Percentiles rank a stretch among this genome's conserved stretches.
Conservation (phyloP, 2,329 filamentous ascomycete genomes). For the Microcera coccophila region DNA sequence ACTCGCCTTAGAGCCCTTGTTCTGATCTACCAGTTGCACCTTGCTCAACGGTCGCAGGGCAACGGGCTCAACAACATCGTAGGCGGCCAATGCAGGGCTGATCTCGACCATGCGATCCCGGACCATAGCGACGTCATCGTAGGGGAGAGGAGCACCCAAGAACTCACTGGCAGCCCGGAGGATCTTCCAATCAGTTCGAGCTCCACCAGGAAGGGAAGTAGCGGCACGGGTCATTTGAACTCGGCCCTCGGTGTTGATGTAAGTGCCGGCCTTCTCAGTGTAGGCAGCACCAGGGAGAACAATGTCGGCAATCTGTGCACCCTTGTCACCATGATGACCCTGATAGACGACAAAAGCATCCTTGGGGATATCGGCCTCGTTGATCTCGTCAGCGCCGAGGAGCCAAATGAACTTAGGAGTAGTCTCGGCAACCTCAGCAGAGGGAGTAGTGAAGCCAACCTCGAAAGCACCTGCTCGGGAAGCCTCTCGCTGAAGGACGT, state of each 20-base stretch:
- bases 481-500: slow-evolving; percentile 88
- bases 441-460: slow-evolving; percentile 88
- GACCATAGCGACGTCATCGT: slow-evolving; percentile 85
- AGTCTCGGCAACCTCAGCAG: slow-evolving; percentile 73
- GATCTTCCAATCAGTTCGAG: slow-evolving; percentile 98
- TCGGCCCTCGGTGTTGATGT: slow-evolving; percentile 95
- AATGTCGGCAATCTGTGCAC: slow-evolving; percentile 88
- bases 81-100: slow-evolving; percentile 81
- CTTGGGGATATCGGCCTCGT: slow-evolving; percentile 82
- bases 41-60: slow-evolving; percentile 74
- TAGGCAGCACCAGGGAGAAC: slow-evolving; percentile 92
- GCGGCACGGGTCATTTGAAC: slow-evolving; percentile 91
- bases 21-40: slow-evolving; percentile 92
- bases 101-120: slow-evolving; percentile 95
- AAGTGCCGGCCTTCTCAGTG: slow-evolving; percentile 94
- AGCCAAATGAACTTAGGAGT: slow-evolving; percentile 96
- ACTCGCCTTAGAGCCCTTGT: slow-evolving; percentile 76
- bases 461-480: slow-evolving; percentile 93
- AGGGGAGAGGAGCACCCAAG: slow-evolving; percentile 79
- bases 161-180: slow-evolving; percentile 90
- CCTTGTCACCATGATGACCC: slow-evolving; percentile 93
- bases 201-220: slow-evolving; percentile 81
- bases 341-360: slow-evolving; percentile 97
- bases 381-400: slow-evolving; percentile 89
- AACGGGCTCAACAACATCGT: slow-evolving; percentile 85